Evolutionary conservation across 805 yeast genomes (phyloP), one percentile per base, ranked within the genome.

Genomic region (Ascoidea asiatica): DNA sequence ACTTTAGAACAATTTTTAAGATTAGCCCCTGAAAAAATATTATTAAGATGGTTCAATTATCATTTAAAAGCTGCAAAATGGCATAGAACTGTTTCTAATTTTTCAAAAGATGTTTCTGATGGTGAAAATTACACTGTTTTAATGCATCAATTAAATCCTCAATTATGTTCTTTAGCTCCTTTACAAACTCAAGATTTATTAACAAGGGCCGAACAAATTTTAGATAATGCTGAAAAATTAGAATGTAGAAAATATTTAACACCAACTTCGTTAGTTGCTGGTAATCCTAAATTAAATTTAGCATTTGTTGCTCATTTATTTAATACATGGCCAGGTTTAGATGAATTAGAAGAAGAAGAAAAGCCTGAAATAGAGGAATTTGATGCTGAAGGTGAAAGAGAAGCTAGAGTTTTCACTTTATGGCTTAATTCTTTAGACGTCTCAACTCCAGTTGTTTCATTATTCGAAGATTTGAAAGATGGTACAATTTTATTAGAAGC

Each of bases 331-430:
- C 98, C 98, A 42, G 97, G 98, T 42, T 73, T 92, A 52, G 97
- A 89, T 48, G 97, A 97, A 47, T 75, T 90, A 51, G 94, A 86
- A 58, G 97, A 89, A 64, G 71, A 68, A 47, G 97, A 90, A 62
- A 82, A 79, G 55, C 85, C 92, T 22, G 97, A 89, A 60, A 86
- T 92, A 54, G 98, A 92, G 67, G 97, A 87, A 53, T 92, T 92
- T 57, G 98, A 92, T 61, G 98, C 98, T 21, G 98, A 92, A 66
- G 98, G 98, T 50, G 98, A 92, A 67, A 84, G 98, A 67, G 98
- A 92, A 67, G 98, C 98, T 3, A 77, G 98, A 63, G 98, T 92
- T 11, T 92, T 92, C 66, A 92, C 98, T 5, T 68, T 92, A 57
- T 92, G 98, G 98, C 76, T 92, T 59, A 92, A 92, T 65, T 87